Conservation (phyloP, 345 rosid species). For the Cardamine chenopodiifolia region DNA sequence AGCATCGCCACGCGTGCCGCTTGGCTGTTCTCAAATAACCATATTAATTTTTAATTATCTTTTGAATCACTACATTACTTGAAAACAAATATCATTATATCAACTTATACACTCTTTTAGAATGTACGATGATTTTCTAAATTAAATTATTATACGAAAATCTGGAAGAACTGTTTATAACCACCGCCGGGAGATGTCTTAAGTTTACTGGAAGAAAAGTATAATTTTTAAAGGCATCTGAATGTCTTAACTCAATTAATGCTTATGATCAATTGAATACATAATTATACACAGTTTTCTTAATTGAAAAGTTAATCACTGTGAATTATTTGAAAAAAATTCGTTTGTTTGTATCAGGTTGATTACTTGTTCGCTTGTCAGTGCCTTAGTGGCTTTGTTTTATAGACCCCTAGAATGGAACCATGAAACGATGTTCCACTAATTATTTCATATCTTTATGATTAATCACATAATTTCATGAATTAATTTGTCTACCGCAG, state of each 20-base stretch:
- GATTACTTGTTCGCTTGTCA: conserved; percentile 34
- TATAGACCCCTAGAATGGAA: neutral
- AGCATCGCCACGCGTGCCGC: conserved; percentile 29
- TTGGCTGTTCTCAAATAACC: neutral
- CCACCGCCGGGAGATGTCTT: conserved; percentile 34
- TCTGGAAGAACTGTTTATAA: conserved; percentile 15
- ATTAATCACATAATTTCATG: conserved; percentile 17
- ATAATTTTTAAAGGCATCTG: neutral
- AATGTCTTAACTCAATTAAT: conserved; percentile 12
- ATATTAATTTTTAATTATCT: conserved; percentile 1
- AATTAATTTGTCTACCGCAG: neutral
- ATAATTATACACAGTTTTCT: neutral
- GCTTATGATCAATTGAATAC: conserved; percentile 6
- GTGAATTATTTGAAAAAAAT: conserved; percentile 25
- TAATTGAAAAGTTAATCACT: neutral
- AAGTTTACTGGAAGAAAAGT: conserved; percentile 17
- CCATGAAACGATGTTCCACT: neutral
- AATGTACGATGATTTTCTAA: neutral
- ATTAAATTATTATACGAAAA: neutral
- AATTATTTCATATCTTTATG: conserved; percentile 22
- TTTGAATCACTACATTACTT: neutral
- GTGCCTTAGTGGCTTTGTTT: conserved; percentile 23
- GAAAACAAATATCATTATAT: neutral
- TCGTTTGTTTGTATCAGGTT: conserved; percentile 34
- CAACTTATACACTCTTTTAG: neutral